These are phyloP conservation scores for Vicia faba DNA, from an alignment of 306 rosid species.

Conservation along the genomic window DNA sequence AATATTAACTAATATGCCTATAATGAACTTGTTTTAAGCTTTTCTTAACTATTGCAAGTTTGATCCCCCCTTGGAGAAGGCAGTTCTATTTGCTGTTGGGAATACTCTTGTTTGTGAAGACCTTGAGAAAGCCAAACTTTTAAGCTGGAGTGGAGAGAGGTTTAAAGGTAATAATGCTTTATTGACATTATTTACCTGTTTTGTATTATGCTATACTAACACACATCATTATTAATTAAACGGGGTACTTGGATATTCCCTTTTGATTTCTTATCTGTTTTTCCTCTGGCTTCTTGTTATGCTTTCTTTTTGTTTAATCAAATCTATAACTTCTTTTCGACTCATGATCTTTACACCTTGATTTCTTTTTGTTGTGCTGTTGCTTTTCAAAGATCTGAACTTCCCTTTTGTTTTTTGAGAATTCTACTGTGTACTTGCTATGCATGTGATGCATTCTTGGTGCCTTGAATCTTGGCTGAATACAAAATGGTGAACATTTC, in stretches of 20 bases:
- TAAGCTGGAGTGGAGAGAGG: constrained; percentile 98
- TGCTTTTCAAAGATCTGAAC: constrained; percentile 5
- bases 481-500: constrained; percentile 26
- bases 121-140: constrained; percentile 89
- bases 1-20: constrained; percentile 15
- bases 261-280: constrained; percentile 17
- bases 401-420: constrained; percentile 23
- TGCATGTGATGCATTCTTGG: constrained; percentile 18
- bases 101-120: constrained; percentile 97
- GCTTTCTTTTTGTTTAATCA: constrained; percentile 15
- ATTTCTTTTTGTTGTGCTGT: neutral
- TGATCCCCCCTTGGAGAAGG: constrained; percentile 93
- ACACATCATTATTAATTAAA: constrained; percentile 26
- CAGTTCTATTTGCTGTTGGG: constrained; percentile 93
- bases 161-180: constrained; percentile 65
- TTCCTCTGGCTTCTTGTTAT: constrained; percentile 17
- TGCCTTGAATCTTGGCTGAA: constrained; percentile 28
- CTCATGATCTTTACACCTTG: neutral
- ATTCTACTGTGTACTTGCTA: neutral
- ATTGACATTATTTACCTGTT: constrained; percentile 4
- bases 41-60: constrained; percentile 85
- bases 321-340: constrained; percentile 9
- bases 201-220: constrained; percentile 11
- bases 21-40: constrained; percentile 32
- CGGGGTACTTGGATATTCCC: constrained; percentile 21